Conservation (phyloP, 352 stramenopile genomes). For the Aphanomyces invadans region DNA sequence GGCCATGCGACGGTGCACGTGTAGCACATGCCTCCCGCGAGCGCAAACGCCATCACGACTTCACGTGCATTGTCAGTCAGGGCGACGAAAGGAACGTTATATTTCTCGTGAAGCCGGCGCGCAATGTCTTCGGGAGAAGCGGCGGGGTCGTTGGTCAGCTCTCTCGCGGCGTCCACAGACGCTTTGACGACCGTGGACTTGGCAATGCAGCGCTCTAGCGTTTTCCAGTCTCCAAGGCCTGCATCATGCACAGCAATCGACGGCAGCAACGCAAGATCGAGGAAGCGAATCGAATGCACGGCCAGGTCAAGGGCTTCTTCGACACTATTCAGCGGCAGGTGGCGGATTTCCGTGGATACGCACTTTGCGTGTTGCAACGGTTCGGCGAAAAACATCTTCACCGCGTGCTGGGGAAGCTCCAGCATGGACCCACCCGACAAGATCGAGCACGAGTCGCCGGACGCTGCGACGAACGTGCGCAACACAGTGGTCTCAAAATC, state of each 20-base stretch:
- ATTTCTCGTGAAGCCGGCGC: slow-evolving; percentile 12
- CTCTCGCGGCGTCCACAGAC: neutral
- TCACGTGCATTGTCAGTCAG: neutral
- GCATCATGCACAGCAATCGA: slow-evolving; percentile 19
- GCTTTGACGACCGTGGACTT: slow-evolving; percentile 20
- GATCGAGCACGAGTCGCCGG: slow-evolving; percentile 20
- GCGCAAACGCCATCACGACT: slow-evolving; percentile 9
- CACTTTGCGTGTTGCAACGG: slow-evolving; percentile 21
- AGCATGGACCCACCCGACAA: slow-evolving; percentile 21
- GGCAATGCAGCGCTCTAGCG: slow-evolving; percentile 19
- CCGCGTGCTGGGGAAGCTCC: slow-evolving; percentile 12
- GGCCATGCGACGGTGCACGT: neutral
- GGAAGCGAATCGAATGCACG: slow-evolving; percentile 8
- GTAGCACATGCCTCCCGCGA: slow-evolving; percentile 6
- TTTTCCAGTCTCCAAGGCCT: slow-evolving; percentile 18
- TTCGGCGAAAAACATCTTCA: slow-evolving; percentile 23
- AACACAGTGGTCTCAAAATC: slow-evolving; percentile 20
- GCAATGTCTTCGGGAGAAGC: slow-evolving; percentile 9
- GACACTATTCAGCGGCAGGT: slow-evolving; percentile 5
- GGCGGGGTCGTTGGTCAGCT: slow-evolving; percentile 15
- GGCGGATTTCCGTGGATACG: slow-evolving; percentile 15
- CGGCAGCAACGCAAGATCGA: slow-evolving; percentile 15
- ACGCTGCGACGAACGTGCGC: slow-evolving; percentile 13
- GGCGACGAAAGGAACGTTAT: slow-evolving; percentile 11
- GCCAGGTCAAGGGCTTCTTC: slow-evolving; percentile 22